Conservation (phyloP, 1,284 basidiomycete genomes). For the Ceratobasidium sp. region DNA sequence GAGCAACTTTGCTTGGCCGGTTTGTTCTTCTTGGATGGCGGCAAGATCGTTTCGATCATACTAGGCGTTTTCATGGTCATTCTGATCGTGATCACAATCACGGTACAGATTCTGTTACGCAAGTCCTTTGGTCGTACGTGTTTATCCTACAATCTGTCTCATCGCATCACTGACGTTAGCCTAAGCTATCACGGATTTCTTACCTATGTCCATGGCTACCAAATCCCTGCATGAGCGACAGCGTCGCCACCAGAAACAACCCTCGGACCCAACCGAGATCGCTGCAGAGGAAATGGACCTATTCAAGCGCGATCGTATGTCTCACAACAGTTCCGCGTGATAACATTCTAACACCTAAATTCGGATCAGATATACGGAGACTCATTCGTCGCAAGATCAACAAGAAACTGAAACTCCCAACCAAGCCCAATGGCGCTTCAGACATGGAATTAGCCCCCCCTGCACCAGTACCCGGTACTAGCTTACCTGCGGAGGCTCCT, state of each 20-base stretch:
- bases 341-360: neutral
- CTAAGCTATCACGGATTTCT: slow-evolving; percentile 43
- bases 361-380: slow-evolving; percentile 26
- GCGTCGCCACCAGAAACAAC: slow-evolving; percentile 28
- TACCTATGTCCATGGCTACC: slow-evolving; percentile 46
- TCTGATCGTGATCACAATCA: slow-evolving; percentile 45
- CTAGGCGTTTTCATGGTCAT: slow-evolving; percentile 47
- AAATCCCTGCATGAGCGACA: slow-evolving; percentile 45
- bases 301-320: slow-evolving; percentile 47
- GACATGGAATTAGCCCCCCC: slow-evolving; percentile 36
- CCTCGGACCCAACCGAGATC: slow-evolving; percentile 4
- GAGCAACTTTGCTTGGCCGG: slow-evolving; percentile 49
- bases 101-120: slow-evolving; percentile 41
- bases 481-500: slow-evolving; percentile 13
- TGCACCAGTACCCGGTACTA: slow-evolving; percentile 33
- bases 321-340: neutral
- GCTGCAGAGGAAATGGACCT: slow-evolving; percentile 44
- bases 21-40: slow-evolving; percentile 49
- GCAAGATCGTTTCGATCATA: slow-evolving; percentile 34
- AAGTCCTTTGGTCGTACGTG: slow-evolving; percentile 46
- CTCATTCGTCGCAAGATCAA: slow-evolving; percentile 48
- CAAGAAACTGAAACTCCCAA: slow-evolving; percentile 42
- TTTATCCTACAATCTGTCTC: neutral
- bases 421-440: slow-evolving; percentile 32
- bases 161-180: neutral